Evolutionary conservation across 805 yeast genomes (phyloP).

Genomic region (Saccharomycopsis capsularis): DNA sequence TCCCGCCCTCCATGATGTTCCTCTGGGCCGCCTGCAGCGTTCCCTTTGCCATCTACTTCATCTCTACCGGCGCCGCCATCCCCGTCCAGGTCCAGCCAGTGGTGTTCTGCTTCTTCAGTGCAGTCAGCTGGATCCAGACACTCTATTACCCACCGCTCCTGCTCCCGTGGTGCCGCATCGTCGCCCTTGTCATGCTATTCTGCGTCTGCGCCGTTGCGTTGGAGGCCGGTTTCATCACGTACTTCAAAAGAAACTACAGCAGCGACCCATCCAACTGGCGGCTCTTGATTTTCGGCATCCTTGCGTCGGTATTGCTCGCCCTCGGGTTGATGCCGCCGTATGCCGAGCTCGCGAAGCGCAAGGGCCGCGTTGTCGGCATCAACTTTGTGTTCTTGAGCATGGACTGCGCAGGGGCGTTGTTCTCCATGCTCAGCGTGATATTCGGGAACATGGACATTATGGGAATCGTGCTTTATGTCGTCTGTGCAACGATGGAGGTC

Average conservation of each 20-base stretch:
- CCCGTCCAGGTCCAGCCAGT: conserved; percentile 87
- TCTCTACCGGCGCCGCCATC: conserved; percentile 60
- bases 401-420: conserved; percentile 78
- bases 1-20: conserved; percentile 84
- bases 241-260: conserved; percentile 46
- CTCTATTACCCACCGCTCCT: conserved; percentile 67
- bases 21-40: conserved; percentile 75
- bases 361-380: conserved; percentile 84
- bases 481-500: conserved; percentile 66
- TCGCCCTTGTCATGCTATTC: conserved; percentile 32
- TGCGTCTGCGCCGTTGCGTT: conserved; percentile 44
- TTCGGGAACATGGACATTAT: conserved; percentile 66
- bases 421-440: conserved; percentile 57
- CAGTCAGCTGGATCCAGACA: conserved; percentile 60
- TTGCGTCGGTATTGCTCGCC: conserved; percentile 71
- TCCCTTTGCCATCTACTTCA: conserved; percentile 82
- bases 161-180: conserved; percentile 32
- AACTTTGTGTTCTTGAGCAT: conserved; percentile 70
- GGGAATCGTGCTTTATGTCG: conserved; percentile 68
- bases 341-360: conserved; percentile 68
- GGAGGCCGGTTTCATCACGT: conserved; percentile 66
- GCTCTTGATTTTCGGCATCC: conserved; percentile 64
- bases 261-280: conserved; percentile 61
- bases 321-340: conserved; percentile 85
- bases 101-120: conserved; percentile 63